Conservation (phyloP, 495 filamentous ascomycete species). For the Beverwykella pulmonaria region DNA sequence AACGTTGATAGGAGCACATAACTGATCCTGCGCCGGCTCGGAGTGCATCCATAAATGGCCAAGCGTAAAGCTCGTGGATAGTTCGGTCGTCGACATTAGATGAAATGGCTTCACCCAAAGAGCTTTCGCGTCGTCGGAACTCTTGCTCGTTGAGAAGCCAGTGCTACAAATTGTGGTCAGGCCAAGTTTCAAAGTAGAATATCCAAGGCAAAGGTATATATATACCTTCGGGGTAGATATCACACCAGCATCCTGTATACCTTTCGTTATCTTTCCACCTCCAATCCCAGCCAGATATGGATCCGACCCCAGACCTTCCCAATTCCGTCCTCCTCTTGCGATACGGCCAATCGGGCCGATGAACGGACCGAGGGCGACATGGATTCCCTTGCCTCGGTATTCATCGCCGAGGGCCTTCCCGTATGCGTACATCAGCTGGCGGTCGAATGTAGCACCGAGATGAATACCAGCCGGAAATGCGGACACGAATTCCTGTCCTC, state of each 20-base stretch:
- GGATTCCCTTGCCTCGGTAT: slow-evolving; percentile 36
- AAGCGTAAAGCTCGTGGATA: slow-evolving; percentile 46
- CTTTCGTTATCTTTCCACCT: not conserved
- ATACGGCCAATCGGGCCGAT: slow-evolving; percentile 59
- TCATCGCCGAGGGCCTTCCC: slow-evolving; percentile 37
- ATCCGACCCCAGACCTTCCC: slow-evolving; percentile 54
- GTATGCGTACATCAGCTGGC: slow-evolving; percentile 25
- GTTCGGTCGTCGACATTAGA: slow-evolving; percentile 42
- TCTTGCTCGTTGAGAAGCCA: slow-evolving; percentile 38
- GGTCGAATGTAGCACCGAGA: slow-evolving; percentile 29
- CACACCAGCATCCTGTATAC: slow-evolving; percentile 1
- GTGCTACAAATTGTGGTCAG: slow-evolving; percentile 17
- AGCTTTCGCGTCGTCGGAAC: slow-evolving; percentile 12
- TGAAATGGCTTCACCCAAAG: slow-evolving; percentile 3
- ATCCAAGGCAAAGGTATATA: too few species aligned
- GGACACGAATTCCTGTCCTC: slow-evolving; percentile 62
- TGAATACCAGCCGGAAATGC: slow-evolving; percentile 35
- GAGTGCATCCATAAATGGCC: slow-evolving; percentile 43
- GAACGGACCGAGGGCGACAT: slow-evolving; percentile 50
- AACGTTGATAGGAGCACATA: slow-evolving; percentile 49
- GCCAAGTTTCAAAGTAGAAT: too few species aligned
- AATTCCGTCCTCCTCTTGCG: slow-evolving; percentile 57
- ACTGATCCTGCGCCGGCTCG: slow-evolving; percentile 34
- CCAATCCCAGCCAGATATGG: slow-evolving; percentile 2
- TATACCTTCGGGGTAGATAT: slow-evolving; percentile 7